Conservation (phyloP, 2,329 filamentous ascomycete species). For the Pseudogymnoascus sp. region DNA sequence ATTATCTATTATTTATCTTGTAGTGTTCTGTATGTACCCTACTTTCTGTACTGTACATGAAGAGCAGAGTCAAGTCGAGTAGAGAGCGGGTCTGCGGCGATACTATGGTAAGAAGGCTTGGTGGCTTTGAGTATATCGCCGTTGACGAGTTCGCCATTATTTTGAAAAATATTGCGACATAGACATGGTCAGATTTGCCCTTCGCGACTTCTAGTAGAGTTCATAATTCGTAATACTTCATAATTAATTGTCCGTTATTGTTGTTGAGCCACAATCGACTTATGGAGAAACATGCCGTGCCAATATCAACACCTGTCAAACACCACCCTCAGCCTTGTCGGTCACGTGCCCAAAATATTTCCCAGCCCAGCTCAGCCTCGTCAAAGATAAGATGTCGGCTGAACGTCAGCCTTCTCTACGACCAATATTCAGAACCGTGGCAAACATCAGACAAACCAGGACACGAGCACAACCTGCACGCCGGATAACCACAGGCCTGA, state of each 20-base stretch:
- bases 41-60: not conserved
- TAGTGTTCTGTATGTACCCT: not conserved
- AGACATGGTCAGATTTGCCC: not conserved
- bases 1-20: not conserved
- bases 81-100: not conserved
- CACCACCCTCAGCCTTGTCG: not conserved
- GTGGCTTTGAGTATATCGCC: not conserved
- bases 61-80: not conserved
- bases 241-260: not conserved
- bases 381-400: slow-evolving; percentile 6
- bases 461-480: not conserved
- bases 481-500: not conserved
- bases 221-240: not conserved
- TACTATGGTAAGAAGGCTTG: not conserved
- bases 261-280: not conserved
- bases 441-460: not conserved
- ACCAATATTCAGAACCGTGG: not conserved
- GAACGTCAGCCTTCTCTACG: slow-evolving; percentile 1
- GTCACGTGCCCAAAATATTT: not conserved
- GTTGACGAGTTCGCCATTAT: not conserved
- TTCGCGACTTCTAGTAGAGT: not conserved
- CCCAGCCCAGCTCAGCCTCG: not conserved
- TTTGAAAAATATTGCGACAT: not conserved
- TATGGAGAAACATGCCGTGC: not conserved
- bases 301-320: not conserved